Conservation (phyloP, 2,329 filamentous ascomycete species). For the Fusarium kyushuense region DNA sequence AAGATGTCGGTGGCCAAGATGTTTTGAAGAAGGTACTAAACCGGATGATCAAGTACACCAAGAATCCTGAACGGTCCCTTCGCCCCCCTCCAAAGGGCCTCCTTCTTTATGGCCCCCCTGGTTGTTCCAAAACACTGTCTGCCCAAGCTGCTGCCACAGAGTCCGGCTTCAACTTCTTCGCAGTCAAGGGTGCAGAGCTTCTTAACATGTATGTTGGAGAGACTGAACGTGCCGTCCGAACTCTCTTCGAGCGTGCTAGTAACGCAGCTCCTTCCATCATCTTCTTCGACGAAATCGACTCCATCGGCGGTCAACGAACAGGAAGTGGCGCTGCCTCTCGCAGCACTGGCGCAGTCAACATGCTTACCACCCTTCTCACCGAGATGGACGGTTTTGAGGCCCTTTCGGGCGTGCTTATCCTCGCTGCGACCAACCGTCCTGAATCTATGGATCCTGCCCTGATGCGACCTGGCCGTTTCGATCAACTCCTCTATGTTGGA, state of each 20-base stretch:
- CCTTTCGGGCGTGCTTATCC: slow-evolving; percentile 83
- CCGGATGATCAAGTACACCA: slow-evolving; percentile 60
- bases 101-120: slow-evolving; percentile 90
- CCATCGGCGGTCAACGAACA: slow-evolving; percentile 73
- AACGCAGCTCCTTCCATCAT: slow-evolving; percentile 92
- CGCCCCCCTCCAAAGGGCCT: slow-evolving; percentile 80
- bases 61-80: slow-evolving; percentile 55
- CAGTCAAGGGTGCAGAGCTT: slow-evolving; percentile 92
- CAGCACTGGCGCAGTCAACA: slow-evolving; percentile 73
- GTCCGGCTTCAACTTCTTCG: slow-evolving; percentile 91
- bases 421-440: slow-evolving; percentile 92
- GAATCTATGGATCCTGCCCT: slow-evolving; percentile 88
- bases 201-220: slow-evolving; percentile 98
- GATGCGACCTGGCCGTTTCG: slow-evolving; percentile 86
- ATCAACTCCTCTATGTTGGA: slow-evolving; percentile 86
- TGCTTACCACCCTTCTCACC: slow-evolving; percentile 88
- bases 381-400: slow-evolving; percentile 97
- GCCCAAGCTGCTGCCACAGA: slow-evolving; percentile 93
- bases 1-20: slow-evolving; percentile 87
- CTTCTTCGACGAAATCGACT: slow-evolving; percentile 97
- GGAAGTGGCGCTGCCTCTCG: slow-evolving; percentile 55
- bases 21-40: slow-evolving; percentile 74
- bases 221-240: slow-evolving; percentile 86
- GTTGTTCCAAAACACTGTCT: slow-evolving; percentile 93
- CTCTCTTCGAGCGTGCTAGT: slow-evolving; percentile 86